Percentiles rank a stretch among this genome's conserved stretches.
phyloP scores from a whole-genome alignment of 306 rosid genomes.

The Castanopsis chinensis region DNA sequence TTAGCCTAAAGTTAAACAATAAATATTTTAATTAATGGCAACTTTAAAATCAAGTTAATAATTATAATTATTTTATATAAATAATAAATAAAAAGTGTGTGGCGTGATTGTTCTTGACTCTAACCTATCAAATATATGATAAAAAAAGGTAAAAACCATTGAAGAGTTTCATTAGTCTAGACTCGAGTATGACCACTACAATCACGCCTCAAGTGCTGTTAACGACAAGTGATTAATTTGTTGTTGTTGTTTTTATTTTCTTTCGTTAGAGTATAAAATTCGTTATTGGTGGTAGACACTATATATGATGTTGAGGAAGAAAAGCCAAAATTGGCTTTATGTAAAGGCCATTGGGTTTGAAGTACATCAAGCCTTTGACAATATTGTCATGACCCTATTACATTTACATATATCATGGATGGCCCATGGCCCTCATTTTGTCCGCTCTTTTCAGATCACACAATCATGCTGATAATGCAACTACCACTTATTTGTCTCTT shows the following conservation, averaged over 20 bases:
- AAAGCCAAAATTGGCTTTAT: neutral
- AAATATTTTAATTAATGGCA: no score
- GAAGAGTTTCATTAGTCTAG: neutral
- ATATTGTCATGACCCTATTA: neutral
- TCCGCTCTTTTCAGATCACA: constrained; percentile 1
- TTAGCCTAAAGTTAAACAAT: no score
- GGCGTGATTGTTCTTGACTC: neutral
- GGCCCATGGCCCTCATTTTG: neutral
- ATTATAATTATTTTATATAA: no score
- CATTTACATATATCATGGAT: neutral
- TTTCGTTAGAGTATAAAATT: no score
- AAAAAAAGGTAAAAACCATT: no score
- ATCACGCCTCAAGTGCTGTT: neutral
- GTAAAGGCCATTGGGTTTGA: neutral
- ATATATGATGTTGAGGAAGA: neutral
- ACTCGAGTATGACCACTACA: neutral
- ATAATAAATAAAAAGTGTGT: no score
- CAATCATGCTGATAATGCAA: constrained; percentile 20
- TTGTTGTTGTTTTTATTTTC: neutral
- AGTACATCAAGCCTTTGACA: neutral
- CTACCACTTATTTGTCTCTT: neutral
- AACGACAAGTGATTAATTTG: neutral
- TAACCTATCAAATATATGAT: neutral
- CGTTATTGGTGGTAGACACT: neutral
- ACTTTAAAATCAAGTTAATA: no score